phyloP scores from a whole-genome alignment of 331 rosid genomes.

The Acacia concinna region DNA sequence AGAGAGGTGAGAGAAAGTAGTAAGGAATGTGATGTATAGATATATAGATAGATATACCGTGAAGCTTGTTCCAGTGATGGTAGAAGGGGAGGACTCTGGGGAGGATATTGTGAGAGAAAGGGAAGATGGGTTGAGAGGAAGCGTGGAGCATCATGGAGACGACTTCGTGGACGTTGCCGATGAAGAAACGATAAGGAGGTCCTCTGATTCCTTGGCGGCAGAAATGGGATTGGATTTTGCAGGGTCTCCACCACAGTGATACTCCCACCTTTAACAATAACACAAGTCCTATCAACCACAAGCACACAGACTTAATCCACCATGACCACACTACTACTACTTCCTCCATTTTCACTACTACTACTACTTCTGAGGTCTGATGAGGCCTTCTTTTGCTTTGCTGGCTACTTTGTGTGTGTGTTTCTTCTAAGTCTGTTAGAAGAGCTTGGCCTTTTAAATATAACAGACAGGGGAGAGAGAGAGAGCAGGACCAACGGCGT shows the following conservation, averaged over 20 bases:
- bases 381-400: slow-evolving; percentile 7
- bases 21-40: neutral
- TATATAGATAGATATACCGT: too few species aligned
- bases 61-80: slow-evolving; percentile 95
- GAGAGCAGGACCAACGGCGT: slow-evolving; percentile 85
- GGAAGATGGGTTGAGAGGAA: slow-evolving; percentile 81
- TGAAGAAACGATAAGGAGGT: slow-evolving; percentile 95
- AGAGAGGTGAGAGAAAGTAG: neutral
- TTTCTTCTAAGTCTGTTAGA: slow-evolving; percentile 28
- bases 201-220: slow-evolving; percentile 85
- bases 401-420: slow-evolving; percentile 39
- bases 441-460: slow-evolving; percentile 54
- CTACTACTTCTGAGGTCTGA: neutral
- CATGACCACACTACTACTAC: neutral
- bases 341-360: slow-evolving; percentile 29
- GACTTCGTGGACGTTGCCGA: slow-evolving; percentile 80
- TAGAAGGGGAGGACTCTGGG: slow-evolving; percentile 95
- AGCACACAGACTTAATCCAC: slow-evolving; percentile 44
- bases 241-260: slow-evolving; percentile 89
- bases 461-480: slow-evolving; percentile 21
- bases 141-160: slow-evolving; percentile 86
- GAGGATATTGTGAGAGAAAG: slow-evolving; percentile 88
- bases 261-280: slow-evolving; percentile 45
- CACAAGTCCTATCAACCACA: slow-evolving; percentile 33
- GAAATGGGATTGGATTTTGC: slow-evolving; percentile 74